A percentile compares a stretch with the other conserved stretches of the same genome.
These are phyloP conservation scores for Chrysopogon serrulatus DNA, from an alignment of 176 grass and related monocot genomes.

Conservation along the genomic window DNA sequence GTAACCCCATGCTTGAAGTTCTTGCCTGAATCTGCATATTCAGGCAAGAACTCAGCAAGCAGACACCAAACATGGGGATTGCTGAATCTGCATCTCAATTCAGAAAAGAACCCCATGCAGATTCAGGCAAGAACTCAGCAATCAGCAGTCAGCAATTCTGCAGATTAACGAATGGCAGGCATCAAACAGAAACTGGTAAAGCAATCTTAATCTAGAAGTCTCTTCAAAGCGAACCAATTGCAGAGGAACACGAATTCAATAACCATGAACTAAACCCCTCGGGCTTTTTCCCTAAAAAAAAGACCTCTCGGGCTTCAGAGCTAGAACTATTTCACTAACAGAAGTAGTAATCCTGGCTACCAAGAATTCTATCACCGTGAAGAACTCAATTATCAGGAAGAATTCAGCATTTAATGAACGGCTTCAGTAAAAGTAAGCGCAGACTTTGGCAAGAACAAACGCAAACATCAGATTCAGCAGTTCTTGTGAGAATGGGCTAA, in stretches of 20 bases:
- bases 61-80: too few species aligned
- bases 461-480: background rate
- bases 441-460: background rate
- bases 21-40: too few species aligned
- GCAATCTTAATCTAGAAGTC: background rate
- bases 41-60: too few species aligned
- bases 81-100: too few species aligned
- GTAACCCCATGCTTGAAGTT: background rate
- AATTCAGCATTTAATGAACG: background rate
- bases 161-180: too few species aligned
- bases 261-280: background rate
- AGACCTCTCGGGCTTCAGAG: background rate
- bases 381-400: background rate
- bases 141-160: too few species aligned
- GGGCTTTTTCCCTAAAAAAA: background rate
- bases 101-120: too few species aligned
- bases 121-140: too few species aligned
- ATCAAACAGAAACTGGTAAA: background rate
- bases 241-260: background rate
- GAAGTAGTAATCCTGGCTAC: background rate
- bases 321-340: background rate
- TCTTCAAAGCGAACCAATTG: background rate
- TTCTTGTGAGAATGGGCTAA: background rate
- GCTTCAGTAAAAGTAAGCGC: background rate
- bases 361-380: background rate